Conservation (phyloP, 768 basidiomycete species). For the button mushroom (Agaricus bisporus) region DNA sequence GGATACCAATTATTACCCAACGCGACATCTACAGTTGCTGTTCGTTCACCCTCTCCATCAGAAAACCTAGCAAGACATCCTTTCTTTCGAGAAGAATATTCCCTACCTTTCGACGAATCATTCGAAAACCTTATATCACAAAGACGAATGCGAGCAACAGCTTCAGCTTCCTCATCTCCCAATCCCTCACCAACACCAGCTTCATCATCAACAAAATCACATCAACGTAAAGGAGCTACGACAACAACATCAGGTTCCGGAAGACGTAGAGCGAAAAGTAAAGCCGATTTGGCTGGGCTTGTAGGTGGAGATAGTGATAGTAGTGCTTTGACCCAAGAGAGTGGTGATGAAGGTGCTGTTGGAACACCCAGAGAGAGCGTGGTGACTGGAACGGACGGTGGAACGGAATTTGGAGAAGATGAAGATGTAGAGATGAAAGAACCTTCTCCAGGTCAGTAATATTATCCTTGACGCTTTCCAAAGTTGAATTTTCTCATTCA, state of each 20-base stretch:
- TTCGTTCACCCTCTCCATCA: constrained; percentile 63
- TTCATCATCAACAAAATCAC: constrained; percentile 18
- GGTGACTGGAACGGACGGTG: constrained; percentile 65
- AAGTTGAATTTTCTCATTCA: background rate
- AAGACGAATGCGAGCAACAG: constrained; percentile 59
- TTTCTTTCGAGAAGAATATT: constrained; percentile 68
- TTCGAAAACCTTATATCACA: constrained; percentile 55
- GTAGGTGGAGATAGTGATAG: constrained; percentile 81
- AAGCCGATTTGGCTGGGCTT: constrained; percentile 64
- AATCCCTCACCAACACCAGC: constrained; percentile 31
- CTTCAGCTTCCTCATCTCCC: constrained; percentile 58
- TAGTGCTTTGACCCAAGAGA: constrained; percentile 78
- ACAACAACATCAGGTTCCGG: constrained; percentile 14
- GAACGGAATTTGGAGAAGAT: constrained; percentile 66
- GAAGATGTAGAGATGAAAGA: constrained; percentile 58
- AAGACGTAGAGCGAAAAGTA: constrained; percentile 42
- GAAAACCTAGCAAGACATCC: constrained; percentile 67
- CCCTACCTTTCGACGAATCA: constrained; percentile 51
- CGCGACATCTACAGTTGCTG: constrained; percentile 35
- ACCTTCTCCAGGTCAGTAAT: constrained; percentile 48
- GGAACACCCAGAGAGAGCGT: constrained; percentile 63
- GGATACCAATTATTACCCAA: constrained; percentile 20
- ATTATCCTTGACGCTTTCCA: background rate
- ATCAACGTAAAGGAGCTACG: constrained; percentile 13
- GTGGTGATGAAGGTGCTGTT: constrained; percentile 55